Evolutionary conservation across 2,329 filamentous ascomycete species (phyloP).

Genomic region (Epichloe elymi): DNA sequence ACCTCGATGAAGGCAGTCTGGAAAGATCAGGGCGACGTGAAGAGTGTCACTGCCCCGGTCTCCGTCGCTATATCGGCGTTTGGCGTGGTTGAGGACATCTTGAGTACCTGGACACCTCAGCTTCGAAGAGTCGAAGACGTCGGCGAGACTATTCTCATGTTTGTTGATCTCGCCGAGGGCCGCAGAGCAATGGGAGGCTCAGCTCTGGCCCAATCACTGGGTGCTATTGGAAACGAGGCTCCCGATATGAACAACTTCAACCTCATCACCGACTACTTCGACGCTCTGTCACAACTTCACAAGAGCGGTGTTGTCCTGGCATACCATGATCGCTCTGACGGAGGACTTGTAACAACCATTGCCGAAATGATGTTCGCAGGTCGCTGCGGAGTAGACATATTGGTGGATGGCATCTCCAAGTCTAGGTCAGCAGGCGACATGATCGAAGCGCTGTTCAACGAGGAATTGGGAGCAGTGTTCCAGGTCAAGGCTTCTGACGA

Average conservation of each 20-base stretch:
- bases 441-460: constrained; percentile 78
- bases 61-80: constrained; percentile 89
- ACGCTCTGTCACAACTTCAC: constrained; percentile 59
- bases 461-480: constrained; percentile 92
- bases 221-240: constrained; percentile 69
- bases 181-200: constrained; percentile 79
- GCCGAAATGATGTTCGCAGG: constrained; percentile 98
- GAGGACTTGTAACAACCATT: constrained; percentile 78
- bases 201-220: constrained; percentile 78
- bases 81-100: constrained; percentile 66
- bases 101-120: constrained; percentile 87
- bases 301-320: constrained; percentile 58
- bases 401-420: constrained; percentile 60
- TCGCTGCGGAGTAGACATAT: constrained; percentile 73
- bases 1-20: constrained; percentile 99
- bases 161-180: constrained; percentile 76
- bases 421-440: constrained; percentile 50
- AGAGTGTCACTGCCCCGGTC: constrained; percentile 84
- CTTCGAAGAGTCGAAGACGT: constrained; percentile 73
- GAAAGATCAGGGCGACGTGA: constrained; percentile 58
- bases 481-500: constrained; percentile 80
- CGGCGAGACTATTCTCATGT: constrained; percentile 77
- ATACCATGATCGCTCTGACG: constrained; percentile 90
- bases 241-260: constrained; percentile 78
- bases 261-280: constrained; percentile 78